A percentile compares a stretch with the other conserved stretches of the same genome.
These are phyloP conservation scores for Naganishia albida DNA, from an alignment of 1,284 basidiomycete genomes.

Conservation along the genomic window DNA sequence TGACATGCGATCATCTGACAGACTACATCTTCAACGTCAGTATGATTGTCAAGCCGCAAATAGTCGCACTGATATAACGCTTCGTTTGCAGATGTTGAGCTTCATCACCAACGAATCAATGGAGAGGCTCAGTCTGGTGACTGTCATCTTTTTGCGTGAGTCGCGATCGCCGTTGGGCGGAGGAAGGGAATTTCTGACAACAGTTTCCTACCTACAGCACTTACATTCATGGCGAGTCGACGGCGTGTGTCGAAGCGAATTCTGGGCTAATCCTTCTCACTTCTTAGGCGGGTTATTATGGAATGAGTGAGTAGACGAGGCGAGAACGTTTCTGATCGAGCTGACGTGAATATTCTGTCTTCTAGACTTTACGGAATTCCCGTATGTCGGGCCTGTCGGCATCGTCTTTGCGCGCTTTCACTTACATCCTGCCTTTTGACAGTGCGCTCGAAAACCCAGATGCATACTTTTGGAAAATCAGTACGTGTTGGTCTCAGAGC, in stretches of 20 bases:
- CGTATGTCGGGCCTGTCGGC: conserved; percentile 19
- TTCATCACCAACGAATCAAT: conserved; percentile 54
- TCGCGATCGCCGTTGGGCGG: conserved; percentile 11
- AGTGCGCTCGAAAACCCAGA: conserved; percentile 36
- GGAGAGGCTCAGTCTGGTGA: conserved; percentile 53
- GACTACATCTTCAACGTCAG: conserved; percentile 52
- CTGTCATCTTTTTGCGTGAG: conserved; percentile 54
- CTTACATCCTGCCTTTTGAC: neutral
- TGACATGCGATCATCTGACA: conserved; percentile 52
- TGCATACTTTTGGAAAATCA: conserved; percentile 51
- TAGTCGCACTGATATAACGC: neutral
- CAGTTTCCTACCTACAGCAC: conserved; percentile 30
- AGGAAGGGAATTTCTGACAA: neutral
- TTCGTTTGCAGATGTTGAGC: conserved; percentile 44
- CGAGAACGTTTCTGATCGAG: too few relatives aligned
- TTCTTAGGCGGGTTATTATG: conserved; percentile 5
- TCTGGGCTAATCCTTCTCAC: neutral
- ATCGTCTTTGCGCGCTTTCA: conserved; percentile 41
- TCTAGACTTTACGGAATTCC: conserved; percentile 38
- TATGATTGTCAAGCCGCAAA: too few relatives aligned
- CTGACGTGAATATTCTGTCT: neutral
- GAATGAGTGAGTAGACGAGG: conserved; percentile 26
- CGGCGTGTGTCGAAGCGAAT: conserved; percentile 29
- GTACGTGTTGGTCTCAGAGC: conserved; percentile 6
- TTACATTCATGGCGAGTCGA: conserved; percentile 38